Base-by-base conservation (phyloP, 768 basidiomycete species). In the Chalciporus sphaerocephalus region DNA sequence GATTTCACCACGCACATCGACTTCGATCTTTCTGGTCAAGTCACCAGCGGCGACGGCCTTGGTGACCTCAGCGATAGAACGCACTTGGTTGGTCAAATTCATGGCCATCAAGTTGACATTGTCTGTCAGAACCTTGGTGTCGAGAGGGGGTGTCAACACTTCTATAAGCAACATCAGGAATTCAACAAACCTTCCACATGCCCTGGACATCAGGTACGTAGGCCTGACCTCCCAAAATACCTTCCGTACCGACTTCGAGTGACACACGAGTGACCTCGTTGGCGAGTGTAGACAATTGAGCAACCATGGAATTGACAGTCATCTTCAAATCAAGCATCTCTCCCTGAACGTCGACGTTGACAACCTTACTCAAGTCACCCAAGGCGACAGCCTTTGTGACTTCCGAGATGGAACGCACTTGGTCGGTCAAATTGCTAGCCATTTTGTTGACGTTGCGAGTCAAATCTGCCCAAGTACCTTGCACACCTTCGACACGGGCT, bases 1-100 rank as follows among this genome's bases (percentile, higher is more conserved):
- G 63, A 97, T 95, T 72, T 97, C 93, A 12, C 94, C 93, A 30
- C 87, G 80, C 35, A 91, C 92, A 52, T 92, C 87, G 52, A 94
- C 91, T 46, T 84, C 85, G 59, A 95, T 92, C 71, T 88, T 92
- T 72, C 92, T 88, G 8, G 87, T 92, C 62, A 98, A 73, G 63
- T 98, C 93, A 22, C 95, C 95, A 27, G 81, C 76, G 2, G 94
- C 92, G 30, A 98, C 93, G 11, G 94, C 95, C 65, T 92, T 94
- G 17, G 95, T 97, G 32, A 98, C 95, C 56, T 87, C 78, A 1
- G 92, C 90, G 56, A 84, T 83, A 39, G 87, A 88, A 45, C 95
- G 85, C 52, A 93, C 92, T 76, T 93, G 90, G 51, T 87, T 85
- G 39, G 89, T 93, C 61, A 92, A 66, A 56, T 93, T 93, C 79